Conservation (phyloP, 2,329 filamentous ascomycete species). For the Fusarium verticillioides region DNA sequence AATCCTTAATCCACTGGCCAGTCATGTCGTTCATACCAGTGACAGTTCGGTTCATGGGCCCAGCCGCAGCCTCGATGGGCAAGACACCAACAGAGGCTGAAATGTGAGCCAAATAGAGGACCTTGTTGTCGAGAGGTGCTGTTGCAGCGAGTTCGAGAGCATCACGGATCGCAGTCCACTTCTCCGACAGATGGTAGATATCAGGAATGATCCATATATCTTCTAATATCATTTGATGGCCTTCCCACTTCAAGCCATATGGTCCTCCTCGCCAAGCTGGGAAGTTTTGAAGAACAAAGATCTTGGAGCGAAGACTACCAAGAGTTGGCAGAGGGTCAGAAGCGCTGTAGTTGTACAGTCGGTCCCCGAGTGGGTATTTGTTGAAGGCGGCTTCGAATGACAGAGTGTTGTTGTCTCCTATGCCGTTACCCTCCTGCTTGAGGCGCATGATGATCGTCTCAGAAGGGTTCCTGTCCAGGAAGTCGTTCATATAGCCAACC, state of each 20-base stretch:
- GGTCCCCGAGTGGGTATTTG: conserved; percentile 51
- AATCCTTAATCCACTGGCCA: conserved; percentile 55
- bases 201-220: conserved; percentile 59
- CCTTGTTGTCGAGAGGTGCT: conserved; percentile 48
- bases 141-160: conserved; percentile 54
- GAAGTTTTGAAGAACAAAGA: conserved; percentile 62
- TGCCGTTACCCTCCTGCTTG: conserved; percentile 58
- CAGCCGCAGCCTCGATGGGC: conserved; percentile 62
- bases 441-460: conserved; percentile 63
- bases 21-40: conserved; percentile 63
- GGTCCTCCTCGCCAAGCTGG: conserved; percentile 40
- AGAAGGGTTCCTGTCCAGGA: conserved; percentile 57
- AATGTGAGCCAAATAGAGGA: conserved; percentile 59
- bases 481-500: conserved; percentile 56
- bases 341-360: conserved; percentile 51
- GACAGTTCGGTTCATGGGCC: conserved; percentile 54
- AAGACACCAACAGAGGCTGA: conserved; percentile 61
- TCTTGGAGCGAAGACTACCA: conserved; percentile 57
- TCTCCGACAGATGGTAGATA: conserved; percentile 56
- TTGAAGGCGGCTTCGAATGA: conserved; percentile 61
- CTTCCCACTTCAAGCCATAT: conserved; percentile 60
- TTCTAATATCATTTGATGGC: conserved; percentile 57
- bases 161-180: conserved; percentile 57
- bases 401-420: conserved; percentile 49
- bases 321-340: conserved; percentile 55